These are phyloP conservation scores for Fusarium oligoseptatum DNA, from an alignment of 2,329 filamentous ascomycete genomes.

Conservation along the genomic window DNA sequence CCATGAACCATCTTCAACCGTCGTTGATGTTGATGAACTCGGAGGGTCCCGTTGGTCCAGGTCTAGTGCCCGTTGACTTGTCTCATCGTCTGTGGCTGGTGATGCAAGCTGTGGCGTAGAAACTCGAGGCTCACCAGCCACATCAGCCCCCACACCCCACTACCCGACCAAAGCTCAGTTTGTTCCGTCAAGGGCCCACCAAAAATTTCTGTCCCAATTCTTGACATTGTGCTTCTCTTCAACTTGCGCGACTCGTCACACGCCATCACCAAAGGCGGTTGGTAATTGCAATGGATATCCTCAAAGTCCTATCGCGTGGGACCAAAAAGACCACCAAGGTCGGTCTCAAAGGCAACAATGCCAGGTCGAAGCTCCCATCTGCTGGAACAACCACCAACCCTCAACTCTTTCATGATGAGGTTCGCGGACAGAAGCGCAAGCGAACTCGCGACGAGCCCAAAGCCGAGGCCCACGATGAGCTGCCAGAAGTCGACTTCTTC, in stretches of 20 bases:
- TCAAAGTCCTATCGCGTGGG: slow-evolving; percentile 79
- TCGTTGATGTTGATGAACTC: slow-evolving; percentile 1
- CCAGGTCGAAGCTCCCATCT: slow-evolving; percentile 68
- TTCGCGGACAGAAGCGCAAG: slow-evolving; percentile 69
- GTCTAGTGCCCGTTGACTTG: neutral
- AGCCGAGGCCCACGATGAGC: slow-evolving; percentile 45
- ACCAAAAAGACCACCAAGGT: slow-evolving; percentile 68
- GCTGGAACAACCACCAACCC: slow-evolving; percentile 74
- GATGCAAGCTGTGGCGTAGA: slow-evolving; percentile 4
- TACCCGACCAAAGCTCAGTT: slow-evolving; percentile 23
- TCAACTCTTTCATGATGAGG: slow-evolving; percentile 75
- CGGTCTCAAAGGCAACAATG: slow-evolving; percentile 45
- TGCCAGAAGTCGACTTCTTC: slow-evolving; percentile 71
- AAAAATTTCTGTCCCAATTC: slow-evolving; percentile 45
- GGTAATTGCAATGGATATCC: slow-evolving; percentile 71
- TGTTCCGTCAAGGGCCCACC: slow-evolving; percentile 33
- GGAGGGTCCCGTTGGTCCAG: slow-evolving; percentile 3
- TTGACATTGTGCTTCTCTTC: slow-evolving; percentile 35
- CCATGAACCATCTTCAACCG: slow-evolving; percentile 15
- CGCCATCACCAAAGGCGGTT: slow-evolving; percentile 9
- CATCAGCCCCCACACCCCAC: slow-evolving; percentile 37
- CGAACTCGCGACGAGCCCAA: slow-evolving; percentile 56
- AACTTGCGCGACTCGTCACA: slow-evolving; percentile 15
- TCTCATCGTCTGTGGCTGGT: neutral
- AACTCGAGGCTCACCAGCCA: slow-evolving; percentile 11